Conservation (phyloP, 345 rosid genomes). For the Pistacia atlantica region DNA sequence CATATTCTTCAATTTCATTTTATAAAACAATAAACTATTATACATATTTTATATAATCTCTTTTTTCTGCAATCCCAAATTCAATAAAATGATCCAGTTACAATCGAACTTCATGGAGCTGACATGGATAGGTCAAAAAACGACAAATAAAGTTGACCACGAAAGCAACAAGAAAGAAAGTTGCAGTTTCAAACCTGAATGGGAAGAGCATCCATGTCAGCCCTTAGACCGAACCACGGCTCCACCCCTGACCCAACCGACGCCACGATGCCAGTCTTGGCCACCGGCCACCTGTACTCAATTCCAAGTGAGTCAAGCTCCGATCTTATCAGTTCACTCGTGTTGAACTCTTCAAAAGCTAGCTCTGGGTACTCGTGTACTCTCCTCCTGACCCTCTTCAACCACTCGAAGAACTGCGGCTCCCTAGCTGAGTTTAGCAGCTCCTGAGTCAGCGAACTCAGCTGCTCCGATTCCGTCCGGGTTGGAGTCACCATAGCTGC, state of each 20-base stretch:
- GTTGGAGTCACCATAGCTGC: not conserved
- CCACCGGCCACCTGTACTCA: constrained; percentile 51
- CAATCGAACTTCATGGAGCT: too few relatives aligned
- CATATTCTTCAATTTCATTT: too few relatives aligned
- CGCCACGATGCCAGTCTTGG: constrained; percentile 56
- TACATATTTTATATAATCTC: too few relatives aligned
- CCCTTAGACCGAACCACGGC: constrained; percentile 58
- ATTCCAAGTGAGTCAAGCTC: constrained; percentile 49
- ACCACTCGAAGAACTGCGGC: constrained; percentile 47
- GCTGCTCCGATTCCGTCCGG: constrained; percentile 17
- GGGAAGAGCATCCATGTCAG: constrained; percentile 66
- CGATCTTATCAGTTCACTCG: constrained; percentile 39
- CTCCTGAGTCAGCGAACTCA: constrained; percentile 26
- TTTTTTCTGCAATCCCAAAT: too few relatives aligned
- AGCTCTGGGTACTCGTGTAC: constrained; percentile 57
- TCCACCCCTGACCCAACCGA: constrained; percentile 45
- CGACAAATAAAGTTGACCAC: not conserved
- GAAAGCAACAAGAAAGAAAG: too few relatives aligned
- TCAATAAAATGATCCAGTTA: too few relatives aligned
- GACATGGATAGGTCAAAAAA: too few relatives aligned
- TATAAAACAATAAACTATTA: too few relatives aligned
- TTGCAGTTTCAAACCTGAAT: constrained; percentile 38
- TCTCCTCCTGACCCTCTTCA: constrained; percentile 40
- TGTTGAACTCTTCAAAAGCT: constrained; percentile 43
- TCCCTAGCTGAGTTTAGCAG: constrained; percentile 37